Evolutionary conservation across 2,329 filamentous ascomycete species (phyloP).

Genomic region (Diaporthe sp.): DNA sequence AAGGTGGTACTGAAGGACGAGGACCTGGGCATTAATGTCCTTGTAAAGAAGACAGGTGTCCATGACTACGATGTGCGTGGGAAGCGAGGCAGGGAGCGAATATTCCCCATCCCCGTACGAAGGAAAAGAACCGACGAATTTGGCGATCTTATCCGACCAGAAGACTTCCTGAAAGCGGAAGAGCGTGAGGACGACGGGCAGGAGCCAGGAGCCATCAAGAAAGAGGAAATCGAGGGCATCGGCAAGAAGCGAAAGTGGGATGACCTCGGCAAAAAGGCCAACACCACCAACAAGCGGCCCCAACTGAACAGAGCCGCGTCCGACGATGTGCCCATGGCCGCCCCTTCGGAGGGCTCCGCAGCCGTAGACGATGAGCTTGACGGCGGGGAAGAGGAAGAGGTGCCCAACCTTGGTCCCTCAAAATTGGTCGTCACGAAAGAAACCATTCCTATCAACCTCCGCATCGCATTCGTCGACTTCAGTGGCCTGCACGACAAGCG

Average conservation of each 20-base stretch:
- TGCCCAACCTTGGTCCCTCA: conserved; percentile 73
- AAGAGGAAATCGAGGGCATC: conserved; percentile 71
- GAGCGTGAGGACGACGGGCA: conserved; percentile 84
- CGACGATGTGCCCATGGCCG: conserved; percentile 61
- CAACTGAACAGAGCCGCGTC: conserved; percentile 59
- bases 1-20: conserved; percentile 90
- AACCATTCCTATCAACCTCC: conserved; percentile 76
- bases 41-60: conserved; percentile 89
- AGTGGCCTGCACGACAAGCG: conserved; percentile 93
- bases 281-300: conserved; percentile 71
- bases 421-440: conserved; percentile 78
- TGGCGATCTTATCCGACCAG: conserved; percentile 91
- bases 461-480: conserved; percentile 91
- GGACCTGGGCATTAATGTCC: conserved; percentile 90
- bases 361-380: conserved; percentile 68
- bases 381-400: conserved; percentile 68
- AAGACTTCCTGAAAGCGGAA: conserved; percentile 93
- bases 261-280: conserved; percentile 67
- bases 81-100: conserved; percentile 91
- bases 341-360: conserved; percentile 50
- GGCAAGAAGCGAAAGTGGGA: conserved; percentile 98
- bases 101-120: conserved; percentile 89
- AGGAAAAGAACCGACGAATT: conserved; percentile 86
- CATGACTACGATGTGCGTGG: conserved; percentile 93
- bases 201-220: conserved; percentile 66